Evolutionary conservation across 2,329 filamentous ascomycete genomes (phyloP), one percentile per base, ranked within the genome.

Genomic region (Pestalotiopsis sp.): DNA sequence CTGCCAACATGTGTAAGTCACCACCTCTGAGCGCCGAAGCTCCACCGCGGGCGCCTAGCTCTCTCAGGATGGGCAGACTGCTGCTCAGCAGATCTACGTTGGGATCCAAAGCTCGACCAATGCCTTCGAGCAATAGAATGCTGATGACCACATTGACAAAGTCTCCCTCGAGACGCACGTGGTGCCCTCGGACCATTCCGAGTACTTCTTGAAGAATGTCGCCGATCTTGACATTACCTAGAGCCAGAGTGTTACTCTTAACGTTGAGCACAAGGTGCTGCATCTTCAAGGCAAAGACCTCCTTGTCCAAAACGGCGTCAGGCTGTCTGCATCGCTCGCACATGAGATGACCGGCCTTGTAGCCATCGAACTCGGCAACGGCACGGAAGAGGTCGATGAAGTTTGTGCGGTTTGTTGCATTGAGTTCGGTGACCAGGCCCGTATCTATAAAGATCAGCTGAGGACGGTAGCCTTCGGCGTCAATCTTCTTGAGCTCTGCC

Each of bases 131-230:
- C 2, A 99, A 86, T 41, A 99, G 83, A 66, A 98, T 98, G 69
- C 94, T 97, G 69, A 99, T 92, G 38, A 99, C 95, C 4, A 99
- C 96, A 77, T 99, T 99, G 77, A 99, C 94, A 77, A 98, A 99
- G 79, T 99, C 96, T 9, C 96, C 96, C 80, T 99, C 96, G 64
- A 99, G 87, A 9, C 96, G 88, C 3, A 99, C 96, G 77, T 99
- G 96, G 78, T 99, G 96, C 11, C 86, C 84, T 67, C 96, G 90
- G 38, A 99, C 96, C 94, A 99, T 98, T 69, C 87, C 87, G 59
- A 99, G 84, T 0, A 98, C 96, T 74, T 97, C 89, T 76, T 96
- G 94, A 38, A 99, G 81, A 23, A 99, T 94, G 74, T 99, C 96
- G 12, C 96, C 96, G 71, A 99, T 98, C 82, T 95, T 97, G 81